Conservation (phyloP, 306 rosid genomes). For the Cercis canadensis region DNA sequence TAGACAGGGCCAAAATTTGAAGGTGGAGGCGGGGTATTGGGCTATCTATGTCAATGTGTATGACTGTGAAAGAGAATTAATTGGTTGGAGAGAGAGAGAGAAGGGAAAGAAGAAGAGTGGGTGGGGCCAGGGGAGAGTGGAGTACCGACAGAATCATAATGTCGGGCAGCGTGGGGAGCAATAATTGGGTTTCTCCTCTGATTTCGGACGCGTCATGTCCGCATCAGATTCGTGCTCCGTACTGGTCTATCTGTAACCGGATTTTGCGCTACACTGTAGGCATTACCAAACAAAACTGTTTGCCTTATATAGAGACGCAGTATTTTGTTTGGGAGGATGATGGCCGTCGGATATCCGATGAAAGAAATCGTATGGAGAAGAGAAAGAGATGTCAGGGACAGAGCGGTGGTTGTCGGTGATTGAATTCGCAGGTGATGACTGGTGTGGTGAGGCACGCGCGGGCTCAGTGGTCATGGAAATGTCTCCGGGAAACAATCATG, state of each 20-base stretch:
- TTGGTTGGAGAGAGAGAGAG: too few species aligned
- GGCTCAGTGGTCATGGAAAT: slow-evolving; percentile 5
- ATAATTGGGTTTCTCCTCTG: slow-evolving; percentile 89
- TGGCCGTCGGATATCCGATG: slow-evolving; percentile 19
- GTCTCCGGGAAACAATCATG: slow-evolving; percentile 24
- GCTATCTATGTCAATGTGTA: neutral
- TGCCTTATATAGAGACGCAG: slow-evolving; percentile 5
- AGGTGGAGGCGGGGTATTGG: neutral
- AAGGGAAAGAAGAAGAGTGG: slow-evolving; percentile 1
- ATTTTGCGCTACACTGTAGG: slow-evolving; percentile 69
- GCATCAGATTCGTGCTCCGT: slow-evolving; percentile 81
- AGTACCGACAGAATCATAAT: slow-evolving; percentile 70
- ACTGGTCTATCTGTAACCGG: slow-evolving; percentile 58
- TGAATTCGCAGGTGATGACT: neutral
- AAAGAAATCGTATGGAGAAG: neutral
- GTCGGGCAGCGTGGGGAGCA: slow-evolving; percentile 97
- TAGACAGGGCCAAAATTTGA: neutral
- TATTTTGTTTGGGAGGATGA: neutral
- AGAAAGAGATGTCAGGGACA: slow-evolving; percentile 48
- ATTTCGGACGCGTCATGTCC: slow-evolving; percentile 94
- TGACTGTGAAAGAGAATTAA: too few species aligned
- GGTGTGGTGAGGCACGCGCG: slow-evolving; percentile 50
- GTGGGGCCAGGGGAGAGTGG: slow-evolving; percentile 42
- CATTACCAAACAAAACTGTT: slow-evolving; percentile 37
- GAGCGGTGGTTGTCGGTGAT: slow-evolving; percentile 51